Conservation (phyloP, 345 rosid species). For the Firmiana major region DNA sequence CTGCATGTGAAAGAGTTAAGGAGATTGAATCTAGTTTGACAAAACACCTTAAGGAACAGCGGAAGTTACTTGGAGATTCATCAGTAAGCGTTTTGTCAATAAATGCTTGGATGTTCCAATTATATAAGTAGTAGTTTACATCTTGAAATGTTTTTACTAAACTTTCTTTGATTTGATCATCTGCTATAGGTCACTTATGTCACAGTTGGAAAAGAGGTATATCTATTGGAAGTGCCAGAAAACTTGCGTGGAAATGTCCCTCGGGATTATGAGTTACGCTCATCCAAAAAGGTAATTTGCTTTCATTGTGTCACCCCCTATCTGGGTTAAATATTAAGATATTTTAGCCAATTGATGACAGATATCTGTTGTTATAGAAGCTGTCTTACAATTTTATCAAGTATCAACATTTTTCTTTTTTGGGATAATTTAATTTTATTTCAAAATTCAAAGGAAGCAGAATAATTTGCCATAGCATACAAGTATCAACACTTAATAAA, state of each 20-base stretch:
- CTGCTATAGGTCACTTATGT: conserved; percentile 73
- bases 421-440: too few relatives aligned
- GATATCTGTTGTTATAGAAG: neutral
- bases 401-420: neutral
- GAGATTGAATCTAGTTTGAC: conserved; percentile 60
- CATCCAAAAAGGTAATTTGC: conserved; percentile 78
- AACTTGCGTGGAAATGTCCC: conserved; percentile 70
- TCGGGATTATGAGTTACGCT: conserved; percentile 78
- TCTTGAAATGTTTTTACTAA: conserved; percentile 25
- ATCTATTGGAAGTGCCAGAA: conserved; percentile 88
- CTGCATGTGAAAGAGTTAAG: conserved; percentile 52
- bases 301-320: neutral
- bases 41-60: conserved; percentile 84
- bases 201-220: conserved; percentile 84
- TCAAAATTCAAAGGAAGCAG: too few relatives aligned
- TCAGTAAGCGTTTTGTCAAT: conserved; percentile 48
- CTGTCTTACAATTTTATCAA: neutral
- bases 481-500: too few relatives aligned
- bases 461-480: too few relatives aligned
- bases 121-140: neutral
- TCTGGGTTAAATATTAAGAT: neutral
- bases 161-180: conserved; percentile 18
- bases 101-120: conserved; percentile 14
- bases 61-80: conserved; percentile 68
- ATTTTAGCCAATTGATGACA: neutral